Base-by-base conservation (phyloP, 1,139 yeast genomes). In the Suhomyces maxii region DNA sequence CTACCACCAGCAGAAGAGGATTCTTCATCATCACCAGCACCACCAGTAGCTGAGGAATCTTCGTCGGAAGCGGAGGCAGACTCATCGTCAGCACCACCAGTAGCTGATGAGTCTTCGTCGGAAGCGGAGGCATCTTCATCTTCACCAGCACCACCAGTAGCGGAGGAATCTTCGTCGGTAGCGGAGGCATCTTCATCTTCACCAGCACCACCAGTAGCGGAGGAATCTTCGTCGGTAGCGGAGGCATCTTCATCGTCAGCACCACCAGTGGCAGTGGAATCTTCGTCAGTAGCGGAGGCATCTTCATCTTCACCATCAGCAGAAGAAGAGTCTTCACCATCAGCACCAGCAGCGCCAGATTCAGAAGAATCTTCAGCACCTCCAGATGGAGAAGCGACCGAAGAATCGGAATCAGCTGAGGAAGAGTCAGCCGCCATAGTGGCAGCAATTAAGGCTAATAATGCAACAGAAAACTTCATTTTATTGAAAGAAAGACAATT, bases 381-480 rank as follows among this genome's bases (percentile, higher is more conserved):
- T 3, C 31, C 32, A 26, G 44, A 40, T 8, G 14, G 25, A n/a
- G 42, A 26, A 35, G 42, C 39, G 18, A 38, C 25, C 11, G 38
- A 42, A 13, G 42, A 47, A 10, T 47, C 49, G 25, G 49, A 37
- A 31, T 44, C 36, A 28, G 51, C 48, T n/a, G 40, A 36, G 13
- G 44, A 41, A 13, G 40, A 36, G 40, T 26, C 40, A 37, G 44
- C 44, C n/a, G 44, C 44, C 23, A 33, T 26, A 37, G 44, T 46
- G 34, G 40, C 46, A 34, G 49, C 28, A 33, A 43, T 47, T 33
- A 50, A 49, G 40, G 54, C 48, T 26, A 53, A 50, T 42, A 54
- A 48, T 36, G 54, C 44, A 35, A 48, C 26, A 25, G 54, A 36
- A 38, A 49, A 48, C 51, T 54, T 54, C 59, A 55, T 56, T 43